A percentile compares a stretch with the other conserved stretches of the same genome.
phyloP scores from a whole-genome alignment of 1,139 yeast species.

The Magnusiomyces tetraspermus region DNA sequence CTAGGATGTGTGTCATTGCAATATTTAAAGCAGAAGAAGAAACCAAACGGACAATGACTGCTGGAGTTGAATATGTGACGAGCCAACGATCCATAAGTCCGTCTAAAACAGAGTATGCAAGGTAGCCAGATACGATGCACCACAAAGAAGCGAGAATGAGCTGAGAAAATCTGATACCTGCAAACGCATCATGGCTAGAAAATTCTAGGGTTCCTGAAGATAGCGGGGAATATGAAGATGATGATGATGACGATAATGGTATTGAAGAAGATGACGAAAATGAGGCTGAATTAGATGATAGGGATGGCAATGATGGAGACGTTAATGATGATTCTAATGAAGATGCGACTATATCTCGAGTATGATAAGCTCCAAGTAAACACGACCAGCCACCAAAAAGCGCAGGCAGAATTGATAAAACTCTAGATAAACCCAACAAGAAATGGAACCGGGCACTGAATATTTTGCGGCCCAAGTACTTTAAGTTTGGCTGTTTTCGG shows the following conservation, averaged over 20 bases:
- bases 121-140: slow-evolving; percentile 73
- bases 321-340: background rate
- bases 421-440: slow-evolving; percentile 37
- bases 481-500: slow-evolving; percentile 30
- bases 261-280: no score
- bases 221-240: background rate
- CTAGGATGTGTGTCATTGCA: slow-evolving; percentile 58
- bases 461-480: slow-evolving; percentile 53
- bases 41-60: slow-evolving; percentile 77
- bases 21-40: slow-evolving; percentile 70
- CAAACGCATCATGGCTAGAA: background rate
- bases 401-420: slow-evolving; percentile 56
- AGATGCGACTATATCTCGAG: background rate
- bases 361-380: background rate
- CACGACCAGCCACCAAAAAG: slow-evolving; percentile 42
- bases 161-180: slow-evolving; percentile 31
- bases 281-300: background rate
- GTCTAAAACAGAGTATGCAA: slow-evolving; percentile 76
- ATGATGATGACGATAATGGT: background rate
- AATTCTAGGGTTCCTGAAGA: background rate
- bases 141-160: slow-evolving; percentile 34
- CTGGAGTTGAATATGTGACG: slow-evolving; percentile 77
- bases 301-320: background rate
- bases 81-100: slow-evolving; percentile 89
- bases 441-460: slow-evolving; percentile 70